Percentiles rank a stretch among this genome's conserved stretches.
phyloP scores from a whole-genome alignment of 495 filamentous ascomycete species.

The Clavariopsis aquatica region DNA sequence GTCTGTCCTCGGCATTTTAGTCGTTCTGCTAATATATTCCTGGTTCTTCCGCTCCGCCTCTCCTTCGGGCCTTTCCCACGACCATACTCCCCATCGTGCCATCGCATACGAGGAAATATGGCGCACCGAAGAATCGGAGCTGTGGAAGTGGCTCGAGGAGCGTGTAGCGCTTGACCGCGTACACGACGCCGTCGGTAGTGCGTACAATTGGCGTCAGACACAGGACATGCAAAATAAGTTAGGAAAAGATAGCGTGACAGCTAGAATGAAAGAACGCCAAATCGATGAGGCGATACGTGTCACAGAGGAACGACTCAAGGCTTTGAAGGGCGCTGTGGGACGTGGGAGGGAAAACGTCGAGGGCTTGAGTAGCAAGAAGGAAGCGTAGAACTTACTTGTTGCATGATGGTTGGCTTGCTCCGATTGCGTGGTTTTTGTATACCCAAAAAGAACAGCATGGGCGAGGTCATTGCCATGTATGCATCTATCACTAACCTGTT shows the following conservation, averaged over 20 bases:
- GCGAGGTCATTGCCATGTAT: not conserved
- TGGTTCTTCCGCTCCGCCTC: slow-evolving; percentile 27
- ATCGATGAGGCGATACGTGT: slow-evolving; percentile 53
- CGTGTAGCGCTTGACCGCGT: slow-evolving; percentile 55
- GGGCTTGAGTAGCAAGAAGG: not conserved
- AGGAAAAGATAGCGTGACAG: slow-evolving; percentile 51
- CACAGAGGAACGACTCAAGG: slow-evolving; percentile 17
- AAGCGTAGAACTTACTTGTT: not conserved
- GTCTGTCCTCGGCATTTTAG: slow-evolving; percentile 60
- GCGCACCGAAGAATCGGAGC: slow-evolving; percentile 81
- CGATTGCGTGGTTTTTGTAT: not conserved
- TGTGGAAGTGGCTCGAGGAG: slow-evolving; percentile 97
- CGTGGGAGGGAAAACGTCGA: slow-evolving; percentile 1
- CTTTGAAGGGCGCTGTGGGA: slow-evolving; percentile 15
- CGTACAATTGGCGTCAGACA: not conserved
- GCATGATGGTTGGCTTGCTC: not conserved
- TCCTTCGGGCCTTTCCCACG: not conserved
- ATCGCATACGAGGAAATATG: slow-evolving; percentile 94
- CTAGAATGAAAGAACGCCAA: slow-evolving; percentile 76
- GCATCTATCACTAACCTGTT: not conserved
- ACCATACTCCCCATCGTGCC: slow-evolving; percentile 60
- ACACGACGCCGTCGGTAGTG: slow-evolving; percentile 54
- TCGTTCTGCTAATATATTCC: slow-evolving; percentile 50
- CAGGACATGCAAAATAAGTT: not conserved
- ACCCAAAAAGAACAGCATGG: not conserved